Base-by-base conservation (phyloP, 2,329 filamentous ascomycete genomes). In the Ophiostoma populinum region DNA sequence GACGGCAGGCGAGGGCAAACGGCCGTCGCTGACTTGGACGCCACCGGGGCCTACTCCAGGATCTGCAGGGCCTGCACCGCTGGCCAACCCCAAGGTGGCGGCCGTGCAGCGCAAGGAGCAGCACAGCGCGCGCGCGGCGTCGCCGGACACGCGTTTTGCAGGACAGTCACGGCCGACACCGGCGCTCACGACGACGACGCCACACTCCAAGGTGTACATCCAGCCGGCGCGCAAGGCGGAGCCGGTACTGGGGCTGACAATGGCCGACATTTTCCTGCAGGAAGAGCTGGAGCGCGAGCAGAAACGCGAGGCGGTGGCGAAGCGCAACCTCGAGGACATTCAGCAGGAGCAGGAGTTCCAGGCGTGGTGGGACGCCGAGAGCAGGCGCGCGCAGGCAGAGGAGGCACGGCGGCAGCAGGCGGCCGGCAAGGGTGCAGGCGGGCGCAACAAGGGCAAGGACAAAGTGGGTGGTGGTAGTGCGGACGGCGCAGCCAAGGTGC, bases 271-370 rank as follows among this genome's bases (percentile, higher is more conserved):
- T 38, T 78, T 95, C 11, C 75, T 75, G 7, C 75, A 92, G 49
- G 85, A 98, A 55, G 73, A 78, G 51, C 72, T 72, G 7, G 86
- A 94, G 51, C 90, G 92, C 49, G 73, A 83, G 38, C 69, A 72
- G 13, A 75, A 92, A 41, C 77, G 73, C 35, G 86, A 93, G 51
- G 82, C 85, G 1, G 75, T 75, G 9, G 81, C 85, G 2, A 94
- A 92, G 56, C 70, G 87, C 37, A 90, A 81, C 43, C 59, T 98
- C 20, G 76, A 92, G 49, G 90, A 95, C 43, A 98, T 98, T 40
- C 90, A 98, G 52, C 75, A 90, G 44, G 90, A 98, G 55, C 90
- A 98, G 51, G 83, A 83, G 34, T 98, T 98, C 51, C 82, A 94
- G 51, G 76, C 92, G 51, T 93, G 86, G 85, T 93, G 85, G 85